Evolutionary conservation across 2,329 filamentous ascomycete genomes (phyloP).

Genomic region (Aspergillus spinulosporus): DNA sequence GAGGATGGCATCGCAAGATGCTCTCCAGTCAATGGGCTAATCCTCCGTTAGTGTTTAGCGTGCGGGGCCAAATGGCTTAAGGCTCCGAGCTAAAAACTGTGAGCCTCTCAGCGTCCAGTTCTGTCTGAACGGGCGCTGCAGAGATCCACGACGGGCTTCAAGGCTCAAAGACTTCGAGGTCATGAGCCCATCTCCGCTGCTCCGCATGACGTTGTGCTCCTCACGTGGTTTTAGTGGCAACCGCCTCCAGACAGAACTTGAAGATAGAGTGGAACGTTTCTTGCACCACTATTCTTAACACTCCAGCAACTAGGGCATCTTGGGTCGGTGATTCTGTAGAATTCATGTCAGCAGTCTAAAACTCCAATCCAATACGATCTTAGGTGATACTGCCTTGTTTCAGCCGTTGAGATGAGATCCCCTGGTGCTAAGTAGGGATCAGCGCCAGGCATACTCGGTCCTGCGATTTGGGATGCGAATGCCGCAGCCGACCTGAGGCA

Average conservation of each 20-base stretch:
- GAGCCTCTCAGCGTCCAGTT: slow-evolving; percentile 11
- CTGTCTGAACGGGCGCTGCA: slow-evolving; percentile 2
- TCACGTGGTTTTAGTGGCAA: not conserved
- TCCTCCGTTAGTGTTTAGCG: slow-evolving; percentile 4
- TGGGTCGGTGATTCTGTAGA: not conserved
- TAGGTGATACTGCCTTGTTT: slow-evolving; percentile 1
- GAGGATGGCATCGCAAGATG: not conserved
- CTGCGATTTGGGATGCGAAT: not conserved
- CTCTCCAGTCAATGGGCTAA: not conserved
- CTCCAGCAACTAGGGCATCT: not conserved
- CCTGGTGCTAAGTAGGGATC: not conserved
- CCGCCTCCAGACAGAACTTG: not conserved
- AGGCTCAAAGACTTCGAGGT: slow-evolving; percentile 5
- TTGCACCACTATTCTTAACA: not conserved
- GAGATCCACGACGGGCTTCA: slow-evolving; percentile 4
- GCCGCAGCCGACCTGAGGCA: not conserved
- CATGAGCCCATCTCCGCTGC: slow-evolving; percentile 12
- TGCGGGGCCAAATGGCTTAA: slow-evolving; percentile 13
- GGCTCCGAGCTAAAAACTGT: slow-evolving; percentile 6
- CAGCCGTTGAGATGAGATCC: not conserved
- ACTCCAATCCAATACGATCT: not conserved
- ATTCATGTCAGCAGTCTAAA: not conserved
- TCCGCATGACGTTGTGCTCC: slow-evolving; percentile 10
- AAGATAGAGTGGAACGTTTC: not conserved
- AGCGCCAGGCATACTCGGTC: not conserved